Conservation (phyloP, 352 stramenopile genomes). For the Pythium sukuiense region DNA sequence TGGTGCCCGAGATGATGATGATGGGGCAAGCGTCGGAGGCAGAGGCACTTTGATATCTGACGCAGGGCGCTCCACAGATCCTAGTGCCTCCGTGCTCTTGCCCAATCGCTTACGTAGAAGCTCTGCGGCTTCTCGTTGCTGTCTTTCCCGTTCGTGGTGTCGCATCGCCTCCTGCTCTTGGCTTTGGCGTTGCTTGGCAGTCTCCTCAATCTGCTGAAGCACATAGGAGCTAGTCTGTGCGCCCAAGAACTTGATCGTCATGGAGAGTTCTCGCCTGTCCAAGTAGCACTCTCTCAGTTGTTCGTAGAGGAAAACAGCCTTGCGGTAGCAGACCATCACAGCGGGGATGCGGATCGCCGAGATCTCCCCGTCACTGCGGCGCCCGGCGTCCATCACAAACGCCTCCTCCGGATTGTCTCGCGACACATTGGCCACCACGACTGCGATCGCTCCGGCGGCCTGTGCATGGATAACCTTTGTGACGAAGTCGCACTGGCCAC, state of each 20-base stretch:
- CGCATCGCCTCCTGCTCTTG: slow-evolving; percentile 27
- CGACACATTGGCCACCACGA: slow-evolving; percentile 63
- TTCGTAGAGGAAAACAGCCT: slow-evolving; percentile 51
- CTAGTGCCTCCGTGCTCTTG: slow-evolving; percentile 5
- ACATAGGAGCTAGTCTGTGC: slow-evolving; percentile 50
- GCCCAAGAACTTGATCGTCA: slow-evolving; percentile 63
- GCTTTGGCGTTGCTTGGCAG: slow-evolving; percentile 25
- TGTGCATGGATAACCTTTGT: slow-evolving; percentile 71
- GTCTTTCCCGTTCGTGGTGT: slow-evolving; percentile 40
- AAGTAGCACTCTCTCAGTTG: slow-evolving; percentile 49
- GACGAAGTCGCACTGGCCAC: slow-evolving; percentile 77
- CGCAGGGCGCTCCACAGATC: no score
- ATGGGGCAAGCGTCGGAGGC: not conserved
- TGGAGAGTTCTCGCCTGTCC: slow-evolving; percentile 35
- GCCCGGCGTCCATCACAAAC: slow-evolving; percentile 75
- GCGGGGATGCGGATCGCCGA: slow-evolving; percentile 48
- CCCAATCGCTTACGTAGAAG: slow-evolving; percentile 56
- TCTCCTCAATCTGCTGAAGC: slow-evolving; percentile 48
- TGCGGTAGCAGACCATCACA: slow-evolving; percentile 56
- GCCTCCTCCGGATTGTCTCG: slow-evolving; percentile 33
- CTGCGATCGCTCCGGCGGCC: slow-evolving; percentile 58
- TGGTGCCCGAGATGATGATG: not conserved
- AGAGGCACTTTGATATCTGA: no score
- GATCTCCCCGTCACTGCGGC: slow-evolving; percentile 26
- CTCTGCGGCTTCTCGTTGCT: slow-evolving; percentile 49